Evolutionary conservation across 2,329 filamentous ascomycete species (phyloP), one percentile per base, ranked within the genome.

Genomic region (Berkeleyomyces basicola): DNA sequence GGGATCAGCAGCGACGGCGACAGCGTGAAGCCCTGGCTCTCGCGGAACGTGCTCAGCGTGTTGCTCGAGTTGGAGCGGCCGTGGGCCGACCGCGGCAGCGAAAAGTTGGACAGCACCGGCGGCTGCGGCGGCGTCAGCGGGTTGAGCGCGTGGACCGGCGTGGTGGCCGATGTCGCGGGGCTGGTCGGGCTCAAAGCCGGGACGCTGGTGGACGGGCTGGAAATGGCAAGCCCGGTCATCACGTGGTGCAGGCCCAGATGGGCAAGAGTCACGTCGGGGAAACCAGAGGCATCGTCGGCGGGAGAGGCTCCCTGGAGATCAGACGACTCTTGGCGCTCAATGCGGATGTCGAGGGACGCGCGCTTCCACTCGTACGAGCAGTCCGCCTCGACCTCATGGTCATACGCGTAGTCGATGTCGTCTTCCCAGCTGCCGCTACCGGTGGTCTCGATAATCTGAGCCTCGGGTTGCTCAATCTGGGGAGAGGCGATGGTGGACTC

Each of bases 401-500:
- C 83, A 68, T 87, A 87, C 69, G 82, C 85, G 70, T 85, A 87
- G 69, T 87, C 84, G 65, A 87, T 86, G 66, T 82, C 82, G 61
- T 85, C 82, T 68, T 87, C 84, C 84, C 84, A 87, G 67, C 74
- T 83, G 33, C 51, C 51, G 16, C 51, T 55, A 67, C 36, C n/a
- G 33, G 51, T 36, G 3, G 7, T 36, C 4, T 39, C 51, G 6
- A 23, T 14, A n/a, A 36, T 36, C 33, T n/a, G 33, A 7, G 11
- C 4, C 11, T 55, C 51, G 0, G 4, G 31, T 10, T 55, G 51
- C 31, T 55, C 11, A 14, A 37, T 31, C 2, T 43, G 42, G 9
- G 42, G 42, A 43, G 51, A 55, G 11, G 51, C 33, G 16, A 55
- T 23, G 5, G 51, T n/a, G 0, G 51, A 37, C 5, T 55, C 6